Conservation (phyloP, 2,329 filamentous ascomycete genomes). For the Drechslerella stenobrocha region DNA sequence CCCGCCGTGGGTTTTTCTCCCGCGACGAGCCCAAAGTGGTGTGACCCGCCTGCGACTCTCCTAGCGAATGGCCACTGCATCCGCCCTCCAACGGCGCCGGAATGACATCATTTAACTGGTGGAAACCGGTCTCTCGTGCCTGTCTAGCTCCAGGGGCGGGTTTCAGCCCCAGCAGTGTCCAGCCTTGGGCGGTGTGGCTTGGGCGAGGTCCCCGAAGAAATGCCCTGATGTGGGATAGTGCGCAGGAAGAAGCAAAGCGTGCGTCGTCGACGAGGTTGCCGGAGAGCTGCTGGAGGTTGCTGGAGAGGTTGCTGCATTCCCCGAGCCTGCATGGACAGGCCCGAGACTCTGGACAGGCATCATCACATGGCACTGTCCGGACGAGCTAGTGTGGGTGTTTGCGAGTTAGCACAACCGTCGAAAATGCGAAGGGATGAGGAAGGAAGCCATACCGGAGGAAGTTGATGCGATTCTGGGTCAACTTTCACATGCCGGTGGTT, state of each 20-base stretch:
- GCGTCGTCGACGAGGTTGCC: too few species aligned
- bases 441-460: neutral
- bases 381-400: neutral
- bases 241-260: neutral
- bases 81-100: conserved; percentile 2
- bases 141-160: conserved; percentile 1
- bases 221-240: conserved; percentile 2
- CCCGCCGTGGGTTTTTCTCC: conserved; percentile 8
- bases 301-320: too few species aligned
- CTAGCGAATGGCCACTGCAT: conserved; percentile 4
- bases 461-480: neutral
- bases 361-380: neutral
- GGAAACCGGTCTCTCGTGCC: neutral
- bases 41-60: conserved; percentile 1
- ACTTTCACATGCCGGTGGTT: conserved; percentile 3
- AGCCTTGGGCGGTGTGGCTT: conserved; percentile 1
- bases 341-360: neutral
- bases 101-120: conserved; percentile 5
- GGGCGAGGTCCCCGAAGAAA: conserved; percentile 2
- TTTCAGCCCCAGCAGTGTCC: conserved; percentile 4
- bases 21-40: conserved; percentile 2
- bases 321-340: neutral
- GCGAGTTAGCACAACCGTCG: neutral
- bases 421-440: neutral
- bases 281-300: too few species aligned